Conservation (phyloP, 2,329 filamentous ascomycete species). For the Claviceps purpurea region DNA sequence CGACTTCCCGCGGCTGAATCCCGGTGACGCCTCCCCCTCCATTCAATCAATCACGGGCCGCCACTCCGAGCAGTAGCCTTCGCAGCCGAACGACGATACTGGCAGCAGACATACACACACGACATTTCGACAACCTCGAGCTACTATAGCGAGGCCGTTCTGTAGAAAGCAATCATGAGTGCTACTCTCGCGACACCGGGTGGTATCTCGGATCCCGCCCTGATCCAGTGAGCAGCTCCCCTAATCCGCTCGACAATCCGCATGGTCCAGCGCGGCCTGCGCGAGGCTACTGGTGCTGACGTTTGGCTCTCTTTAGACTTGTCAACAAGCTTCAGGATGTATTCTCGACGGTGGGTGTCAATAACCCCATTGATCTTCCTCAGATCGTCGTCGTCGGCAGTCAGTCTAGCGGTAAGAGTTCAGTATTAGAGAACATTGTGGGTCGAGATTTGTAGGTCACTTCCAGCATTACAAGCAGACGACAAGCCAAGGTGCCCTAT, state of each 20-base stretch:
- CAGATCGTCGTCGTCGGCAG: slow-evolving; percentile 98
- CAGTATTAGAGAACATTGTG: slow-evolving; percentile 96
- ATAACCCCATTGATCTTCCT: slow-evolving; percentile 97
- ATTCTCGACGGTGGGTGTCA: slow-evolving; percentile 93
- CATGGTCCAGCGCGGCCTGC: neutral
- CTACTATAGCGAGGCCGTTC: slow-evolving; percentile 1
- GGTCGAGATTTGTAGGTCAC: slow-evolving; percentile 86
- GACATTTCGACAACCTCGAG: neutral
- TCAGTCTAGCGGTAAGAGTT: slow-evolving; percentile 98
- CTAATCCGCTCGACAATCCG: neutral
- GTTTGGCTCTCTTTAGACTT: slow-evolving; percentile 35
- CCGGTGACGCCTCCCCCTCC: slow-evolving; percentile 4
- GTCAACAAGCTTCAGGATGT: slow-evolving; percentile 99
- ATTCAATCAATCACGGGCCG: neutral
- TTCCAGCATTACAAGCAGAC: neutral
- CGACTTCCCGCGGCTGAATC: neutral
- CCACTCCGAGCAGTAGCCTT: neutral
- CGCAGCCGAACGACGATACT: neutral
- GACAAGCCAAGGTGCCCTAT: neutral
- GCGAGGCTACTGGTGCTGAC: slow-evolving; percentile 3
- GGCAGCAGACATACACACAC: neutral
- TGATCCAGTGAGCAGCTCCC: slow-evolving; percentile 41
- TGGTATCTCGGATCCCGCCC: slow-evolving; percentile 52
- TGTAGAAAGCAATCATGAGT: slow-evolving; percentile 17
- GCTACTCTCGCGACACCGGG: slow-evolving; percentile 30